These are phyloP conservation scores for Fusarium sp. DNA, from an alignment of 2,329 filamentous ascomycete species.

Conservation along the genomic window DNA sequence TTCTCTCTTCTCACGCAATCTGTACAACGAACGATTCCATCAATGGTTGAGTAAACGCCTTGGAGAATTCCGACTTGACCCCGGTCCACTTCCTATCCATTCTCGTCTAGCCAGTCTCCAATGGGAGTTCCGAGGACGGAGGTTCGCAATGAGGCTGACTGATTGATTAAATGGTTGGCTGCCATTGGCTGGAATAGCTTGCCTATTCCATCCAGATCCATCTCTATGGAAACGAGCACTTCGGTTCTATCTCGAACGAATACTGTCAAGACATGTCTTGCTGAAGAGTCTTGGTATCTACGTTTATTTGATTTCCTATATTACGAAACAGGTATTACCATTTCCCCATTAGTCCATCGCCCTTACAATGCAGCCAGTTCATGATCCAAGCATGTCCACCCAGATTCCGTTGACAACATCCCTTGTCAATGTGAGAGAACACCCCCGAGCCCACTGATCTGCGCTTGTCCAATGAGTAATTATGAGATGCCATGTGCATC, in stretches of 20 bases:
- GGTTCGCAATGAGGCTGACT: slow-evolving; percentile 29
- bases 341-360: slow-evolving; percentile 22
- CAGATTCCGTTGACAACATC: background rate
- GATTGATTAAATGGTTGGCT: slow-evolving; percentile 41
- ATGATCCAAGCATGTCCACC: slow-evolving; percentile 13
- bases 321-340: slow-evolving; percentile 30
- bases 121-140: slow-evolving; percentile 33
- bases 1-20: background rate
- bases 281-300: slow-evolving; percentile 18
- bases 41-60: background rate
- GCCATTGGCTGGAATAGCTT: slow-evolving; percentile 25
- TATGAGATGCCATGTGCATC: slow-evolving; percentile 19
- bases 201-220: background rate
- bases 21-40: slow-evolving; percentile 5
- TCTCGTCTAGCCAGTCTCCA: slow-evolving; percentile 9
- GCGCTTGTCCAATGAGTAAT: slow-evolving; percentile 13
- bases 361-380: slow-evolving; percentile 13
- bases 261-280: background rate
- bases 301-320: slow-evolving; percentile 17
- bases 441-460: slow-evolving; percentile 1
- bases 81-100: slow-evolving; percentile 7
- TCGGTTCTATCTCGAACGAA: too few relatives aligned
- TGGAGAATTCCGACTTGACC: background rate
- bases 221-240: background rate
- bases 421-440: slow-evolving; percentile 18